Conservation (phyloP, 1,139 yeast genomes). For the Taphrina wiesneri region DNA sequence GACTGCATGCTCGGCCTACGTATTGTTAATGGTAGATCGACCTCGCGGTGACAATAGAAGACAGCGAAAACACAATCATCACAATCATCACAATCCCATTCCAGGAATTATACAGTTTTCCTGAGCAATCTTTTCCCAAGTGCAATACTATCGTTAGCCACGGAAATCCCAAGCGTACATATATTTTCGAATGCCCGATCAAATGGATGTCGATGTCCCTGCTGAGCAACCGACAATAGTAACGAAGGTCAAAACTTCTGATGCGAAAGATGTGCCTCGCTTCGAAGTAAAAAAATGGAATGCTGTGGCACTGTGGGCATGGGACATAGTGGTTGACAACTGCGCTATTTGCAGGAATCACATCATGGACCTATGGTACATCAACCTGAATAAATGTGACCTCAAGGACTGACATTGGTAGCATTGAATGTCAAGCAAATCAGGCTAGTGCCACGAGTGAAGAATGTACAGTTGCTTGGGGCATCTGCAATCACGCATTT, state of each 20-base stretch:
- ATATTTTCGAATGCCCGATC: conserved; percentile 42
- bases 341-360: conserved; percentile 99
- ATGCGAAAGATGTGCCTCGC: conserved; percentile 45
- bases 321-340: conserved; percentile 95
- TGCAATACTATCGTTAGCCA: no score
- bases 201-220: conserved; percentile 45
- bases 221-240: conserved; percentile 6
- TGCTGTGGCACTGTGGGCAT: conserved; percentile 99
- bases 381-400: neutral
- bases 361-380: conserved; percentile 86
- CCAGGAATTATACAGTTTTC: neutral
- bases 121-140: no score
- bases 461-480: conserved; percentile 97
- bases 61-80: neutral
- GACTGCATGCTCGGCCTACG: neutral
- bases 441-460: conserved; percentile 66
- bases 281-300: conserved; percentile 72
- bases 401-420: neutral
- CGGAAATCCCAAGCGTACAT: neutral
- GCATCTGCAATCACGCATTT: conserved; percentile 90
- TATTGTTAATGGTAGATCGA: neutral
- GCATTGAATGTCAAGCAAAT: conserved; percentile 86
- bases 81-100: no score
- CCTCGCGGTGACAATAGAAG: no score
- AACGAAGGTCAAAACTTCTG: conserved; percentile 22